A percentile compares a stretch with the other conserved stretches of the same genome.
Conservation (phyloP, 1,284 basidiomycete species). For the Fistulina hepatica region DNA sequence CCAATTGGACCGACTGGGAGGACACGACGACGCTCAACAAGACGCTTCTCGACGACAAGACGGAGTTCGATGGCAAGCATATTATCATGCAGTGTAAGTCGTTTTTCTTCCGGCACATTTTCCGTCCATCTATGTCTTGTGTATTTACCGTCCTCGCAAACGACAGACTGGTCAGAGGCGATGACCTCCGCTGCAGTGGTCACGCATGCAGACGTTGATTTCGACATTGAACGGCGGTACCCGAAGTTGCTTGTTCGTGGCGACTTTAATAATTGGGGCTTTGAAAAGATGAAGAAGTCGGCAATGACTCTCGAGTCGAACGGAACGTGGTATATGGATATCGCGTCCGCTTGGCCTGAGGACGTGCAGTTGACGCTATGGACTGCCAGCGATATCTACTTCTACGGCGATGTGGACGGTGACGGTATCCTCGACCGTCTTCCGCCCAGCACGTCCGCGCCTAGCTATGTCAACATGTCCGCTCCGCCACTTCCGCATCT, state of each 20-base stretch:
- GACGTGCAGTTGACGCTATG: constrained; percentile 81
- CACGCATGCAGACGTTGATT: constrained; percentile 66
- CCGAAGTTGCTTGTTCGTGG: constrained; percentile 80
- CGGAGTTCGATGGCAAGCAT: constrained; percentile 64
- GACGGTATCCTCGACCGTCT: constrained; percentile 82
- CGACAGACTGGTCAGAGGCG: constrained; percentile 62
- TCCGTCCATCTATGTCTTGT: constrained; percentile 2
- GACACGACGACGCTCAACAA: constrained; percentile 51
- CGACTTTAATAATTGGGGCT: constrained; percentile 83
- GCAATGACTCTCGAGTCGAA: constrained; percentile 51
- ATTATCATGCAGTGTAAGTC: constrained; percentile 77
- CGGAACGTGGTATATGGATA: constrained; percentile 63
- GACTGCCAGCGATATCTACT: constrained; percentile 70
- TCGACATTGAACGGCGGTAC: constrained; percentile 45
- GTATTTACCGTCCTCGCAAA: background rate
- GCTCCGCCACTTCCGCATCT: constrained; percentile 69
- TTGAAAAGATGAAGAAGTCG: constrained; percentile 65
- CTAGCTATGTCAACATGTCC: constrained; percentile 83
- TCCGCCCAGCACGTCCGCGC: constrained; percentile 72
- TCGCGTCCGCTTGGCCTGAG: constrained; percentile 80
- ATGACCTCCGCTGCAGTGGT: constrained; percentile 51
- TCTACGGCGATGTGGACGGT: constrained; percentile 77
- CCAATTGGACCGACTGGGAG: constrained; percentile 67
- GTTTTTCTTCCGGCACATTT: constrained; percentile 1
- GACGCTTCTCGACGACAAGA: constrained; percentile 38